Percentiles rank a stretch among this genome's conserved stretches.
phyloP scores from a whole-genome alignment of 768 basidiomycete genomes.

The Hypholoma sublateritium region DNA sequence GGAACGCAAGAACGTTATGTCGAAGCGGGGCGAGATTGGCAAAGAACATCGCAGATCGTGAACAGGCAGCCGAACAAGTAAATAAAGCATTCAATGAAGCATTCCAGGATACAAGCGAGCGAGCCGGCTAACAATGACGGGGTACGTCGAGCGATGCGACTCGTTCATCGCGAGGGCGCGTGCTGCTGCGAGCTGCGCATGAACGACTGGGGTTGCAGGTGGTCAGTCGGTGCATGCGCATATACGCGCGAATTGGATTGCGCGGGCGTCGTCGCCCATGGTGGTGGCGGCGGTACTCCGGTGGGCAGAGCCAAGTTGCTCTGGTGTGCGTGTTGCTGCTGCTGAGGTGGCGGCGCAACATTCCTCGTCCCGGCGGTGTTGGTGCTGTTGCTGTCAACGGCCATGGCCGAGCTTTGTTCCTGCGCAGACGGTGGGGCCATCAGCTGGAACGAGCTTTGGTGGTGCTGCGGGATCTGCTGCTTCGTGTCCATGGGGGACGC shows the following conservation, averaged over 20 bases:
- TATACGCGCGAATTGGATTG: slow-evolving; percentile 21
- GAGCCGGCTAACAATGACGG: not conserved
- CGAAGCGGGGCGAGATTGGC: not conserved
- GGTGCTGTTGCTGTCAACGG: not conserved
- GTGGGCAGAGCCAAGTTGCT: slow-evolving; percentile 13
- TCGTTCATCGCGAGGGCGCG: slow-evolving; percentile 12
- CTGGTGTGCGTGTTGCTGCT: slow-evolving; percentile 14
- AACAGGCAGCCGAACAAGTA: not conserved
- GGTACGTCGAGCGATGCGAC: not conserved
- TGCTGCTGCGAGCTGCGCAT: slow-evolving; percentile 33
- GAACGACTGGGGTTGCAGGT: slow-evolving; percentile 37
- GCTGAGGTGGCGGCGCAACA: slow-evolving; percentile 13
- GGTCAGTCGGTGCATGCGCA: slow-evolving; percentile 23
- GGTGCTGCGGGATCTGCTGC: slow-evolving; percentile 27
- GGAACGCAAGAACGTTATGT: not conserved
- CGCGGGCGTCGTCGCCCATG: slow-evolving; percentile 24
- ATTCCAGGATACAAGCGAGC: not conserved
- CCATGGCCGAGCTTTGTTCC: slow-evolving; percentile 8
- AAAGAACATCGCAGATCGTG: not conserved
- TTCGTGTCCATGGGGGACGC: slow-evolving; percentile 31
- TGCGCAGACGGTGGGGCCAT: slow-evolving; percentile 25
- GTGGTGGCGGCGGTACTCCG: slow-evolving; percentile 22
- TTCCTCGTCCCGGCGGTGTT: slow-evolving; percentile 14
- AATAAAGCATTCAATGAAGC: not conserved
- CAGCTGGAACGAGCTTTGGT: slow-evolving; percentile 66